These are phyloP conservation scores for Neurospora africana DNA, from an alignment of 495 filamentous ascomycete species.

Conservation along the genomic window DNA sequence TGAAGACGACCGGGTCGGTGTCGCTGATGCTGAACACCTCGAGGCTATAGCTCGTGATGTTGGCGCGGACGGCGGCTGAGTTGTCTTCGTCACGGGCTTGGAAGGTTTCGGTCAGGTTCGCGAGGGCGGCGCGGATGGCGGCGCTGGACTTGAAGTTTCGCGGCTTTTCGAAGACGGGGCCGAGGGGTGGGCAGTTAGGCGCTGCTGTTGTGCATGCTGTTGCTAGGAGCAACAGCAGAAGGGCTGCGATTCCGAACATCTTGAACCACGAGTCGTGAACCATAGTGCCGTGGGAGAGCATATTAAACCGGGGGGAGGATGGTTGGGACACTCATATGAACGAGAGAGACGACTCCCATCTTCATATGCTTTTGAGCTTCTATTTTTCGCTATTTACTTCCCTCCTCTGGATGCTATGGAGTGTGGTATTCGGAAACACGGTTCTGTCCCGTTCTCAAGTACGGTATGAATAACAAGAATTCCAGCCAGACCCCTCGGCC, in stretches of 20 bases:
- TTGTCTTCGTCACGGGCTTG: conserved; percentile 22
- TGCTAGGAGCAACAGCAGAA: conserved; percentile 2
- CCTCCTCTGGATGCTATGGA: neutral
- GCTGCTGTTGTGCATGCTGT: conserved; percentile 9
- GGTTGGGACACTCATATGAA: neutral
- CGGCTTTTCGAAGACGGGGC: conserved; percentile 37
- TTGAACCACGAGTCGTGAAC: neutral
- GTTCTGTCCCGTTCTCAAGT: neutral
- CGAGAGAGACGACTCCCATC: neutral
- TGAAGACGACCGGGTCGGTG: conserved; percentile 30
- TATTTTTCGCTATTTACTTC: no score
- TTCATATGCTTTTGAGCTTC: neutral
- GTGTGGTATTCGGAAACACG: neutral
- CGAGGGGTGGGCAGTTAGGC: conserved; percentile 38
- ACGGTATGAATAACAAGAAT: neutral
- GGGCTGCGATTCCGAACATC: neutral
- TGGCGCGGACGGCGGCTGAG: conserved; percentile 22
- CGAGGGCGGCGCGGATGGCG: conserved; percentile 24
- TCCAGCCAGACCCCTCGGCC: neutral
- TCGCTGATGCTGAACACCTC: conserved; percentile 38
- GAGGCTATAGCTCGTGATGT: conserved; percentile 41
- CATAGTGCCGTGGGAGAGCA: neutral
- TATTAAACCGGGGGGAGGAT: neutral
- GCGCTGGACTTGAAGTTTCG: conserved; percentile 23
- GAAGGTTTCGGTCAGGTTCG: conserved; percentile 29